Evolutionary conservation across 129 eudicot species (phyloP), one percentile per base, ranked within the genome.

Genomic region (Erigeron canadensis): DNA sequence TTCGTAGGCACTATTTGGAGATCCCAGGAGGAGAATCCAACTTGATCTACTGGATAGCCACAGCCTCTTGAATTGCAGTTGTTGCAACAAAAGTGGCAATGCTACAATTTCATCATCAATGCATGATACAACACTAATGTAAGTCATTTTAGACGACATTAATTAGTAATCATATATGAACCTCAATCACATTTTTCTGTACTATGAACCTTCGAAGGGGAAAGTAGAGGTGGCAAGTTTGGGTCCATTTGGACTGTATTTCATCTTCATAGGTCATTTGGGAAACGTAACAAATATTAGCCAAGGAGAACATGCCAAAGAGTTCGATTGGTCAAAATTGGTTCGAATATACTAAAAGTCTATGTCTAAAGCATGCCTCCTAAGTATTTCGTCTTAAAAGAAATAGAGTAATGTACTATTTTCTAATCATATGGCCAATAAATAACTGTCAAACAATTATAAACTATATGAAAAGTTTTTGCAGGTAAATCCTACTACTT

Each of bases 111-210:
- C 34, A 44, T 82, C 96, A 80, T 87, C 98, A 73, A 84, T 89
- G 96, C 95, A 83, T 73, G 96, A 87, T 71, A 89, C 96, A 16
- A 57, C 96, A 72, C 68, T 93, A 77, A 84, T 89, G 98, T 89
- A 83, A 89, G 89, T 1, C 34, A 23, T 3, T 28, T 28, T 28
- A 28, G 34, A 28, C 34, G 34, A 28, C 34, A 28, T 28, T 28
- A 28, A 3, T 28, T 5, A 54, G 16, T 38, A 28, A 28, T 28
- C 34, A 28, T 28, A 28, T 28, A 28, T 28, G 34, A 0, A 28
- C 3, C 34, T 28, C 34, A 28, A 0, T 28, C 34, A 28, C 3
- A 3, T 28, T 28, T 28, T 28, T 28, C 34, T 28, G 34, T 28
- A 28, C 34, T 28, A 28, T 28, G 34, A 28, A 28, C 34, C 34